Evolutionary conservation across 2,329 filamentous ascomycete species (phyloP).

Genomic region (Remersonia thermophila): DNA sequence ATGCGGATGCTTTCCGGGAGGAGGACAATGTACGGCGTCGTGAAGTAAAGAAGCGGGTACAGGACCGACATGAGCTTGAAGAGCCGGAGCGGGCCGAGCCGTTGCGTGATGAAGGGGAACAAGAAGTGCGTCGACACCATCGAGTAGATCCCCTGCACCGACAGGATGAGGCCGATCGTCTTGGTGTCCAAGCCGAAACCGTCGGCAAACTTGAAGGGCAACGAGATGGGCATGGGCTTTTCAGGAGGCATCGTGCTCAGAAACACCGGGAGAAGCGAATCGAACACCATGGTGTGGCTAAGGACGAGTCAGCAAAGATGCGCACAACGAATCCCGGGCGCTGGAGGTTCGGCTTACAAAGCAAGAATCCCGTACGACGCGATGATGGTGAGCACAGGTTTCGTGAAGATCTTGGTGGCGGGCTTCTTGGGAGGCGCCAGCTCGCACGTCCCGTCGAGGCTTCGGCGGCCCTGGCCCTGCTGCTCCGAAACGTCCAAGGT

Average conservation of each 20-base stretch:
- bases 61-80: constrained; percentile 71
- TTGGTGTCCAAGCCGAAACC: constrained; percentile 77
- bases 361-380: constrained; percentile 83
- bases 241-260: constrained; percentile 54
- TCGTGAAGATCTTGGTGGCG: constrained; percentile 55
- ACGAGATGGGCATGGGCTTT: constrained; percentile 36
- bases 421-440: constrained; percentile 5
- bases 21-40: constrained; percentile 79
- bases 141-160: constrained; percentile 79
- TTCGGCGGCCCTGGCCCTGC: background rate
- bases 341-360: constrained; percentile 55
- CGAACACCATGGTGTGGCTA: constrained; percentile 94
- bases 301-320: background rate
- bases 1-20: constrained; percentile 61
- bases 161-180: constrained; percentile 76
- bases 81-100: constrained; percentile 65
- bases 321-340: background rate
- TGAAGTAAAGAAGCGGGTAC: constrained; percentile 80
- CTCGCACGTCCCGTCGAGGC: background rate
- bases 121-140: constrained; percentile 76
- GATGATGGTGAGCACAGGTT: constrained; percentile 76
- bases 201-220: constrained; percentile 82
- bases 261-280: constrained; percentile 86
- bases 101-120: constrained; percentile 64
- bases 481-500: constrained; percentile 22